Base-by-base conservation (phyloP, 495 filamentous ascomycete species). In the Neurospora sp. region DNA sequence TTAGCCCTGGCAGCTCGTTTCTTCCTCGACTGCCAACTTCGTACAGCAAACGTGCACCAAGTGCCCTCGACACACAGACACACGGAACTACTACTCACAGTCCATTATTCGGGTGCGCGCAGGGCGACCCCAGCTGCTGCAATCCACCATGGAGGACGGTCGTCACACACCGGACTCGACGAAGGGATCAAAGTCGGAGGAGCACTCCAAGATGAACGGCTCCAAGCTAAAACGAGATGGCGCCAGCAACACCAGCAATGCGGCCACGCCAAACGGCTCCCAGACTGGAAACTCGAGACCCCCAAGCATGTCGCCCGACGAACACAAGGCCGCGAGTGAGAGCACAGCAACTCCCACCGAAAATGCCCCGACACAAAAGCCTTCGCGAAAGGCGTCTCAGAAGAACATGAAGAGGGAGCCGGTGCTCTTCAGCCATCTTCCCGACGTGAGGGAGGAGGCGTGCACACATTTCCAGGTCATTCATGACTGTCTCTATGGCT, bases 401-500 rank as follows among this genome's bases (percentile, higher is more conserved):
- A 97, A 94, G 79, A 79, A 89, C 71, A 79, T 86, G 41, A 75
- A 86, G 70, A 86, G 87, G 69, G 84, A 89, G 35, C 88, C 90
- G 48, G 85, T 82, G 53, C 83, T 97, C 1, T 96, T 90, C 82
- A 79, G 85, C 73, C 83, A 94, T 78, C 81, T 93, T 22, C 89
- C 90, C 14, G 89, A 94, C 79, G 90, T 88, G 75, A 96, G 93
- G 8, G 83, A 82, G 9, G 93, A 96, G 71, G 91, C 96, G 6
- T 89, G 86, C 76, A 79, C 81, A 10, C 89, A 87, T n/a, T 99
- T 99, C 77, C 87, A 92, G 72, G 85, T 93, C 31, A 94, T 99
- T 73, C 82, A 88, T 44, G 86, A 90, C 72, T 98, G 95, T 78
- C 90, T 90, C 40, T 99, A 98, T 81, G 92, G 91, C 18, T 92